Evolutionary conservation across 2,329 filamentous ascomycete genomes (phyloP), one percentile per base, ranked within the genome.

Genomic region (Trichoderma simmonsii): DNA sequence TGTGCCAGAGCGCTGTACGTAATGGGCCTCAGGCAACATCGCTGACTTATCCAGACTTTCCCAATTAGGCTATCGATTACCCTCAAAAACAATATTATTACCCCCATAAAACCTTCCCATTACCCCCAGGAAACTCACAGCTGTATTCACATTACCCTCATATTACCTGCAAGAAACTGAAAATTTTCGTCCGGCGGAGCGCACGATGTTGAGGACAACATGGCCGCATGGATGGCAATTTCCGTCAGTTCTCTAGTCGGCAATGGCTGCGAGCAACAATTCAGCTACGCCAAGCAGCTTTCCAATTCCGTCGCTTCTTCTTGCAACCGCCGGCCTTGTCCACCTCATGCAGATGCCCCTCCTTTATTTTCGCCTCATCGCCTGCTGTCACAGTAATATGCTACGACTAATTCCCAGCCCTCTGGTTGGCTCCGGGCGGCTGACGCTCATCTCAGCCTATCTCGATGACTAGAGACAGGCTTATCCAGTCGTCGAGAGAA

Each of bases 401-500:
- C 32, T 32, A 51, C 56, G 34, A 69, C 54, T 66, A 67, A 68
- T 63, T 62, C 64, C 65, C 64, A 48, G 57, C 64, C 59, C 51
- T 66, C 64, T 48, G 28, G 21, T 63, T 70, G 66, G 66, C 65
- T 64, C 77, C 77, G 77, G 67, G 32, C 21, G 30, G 78, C 77
- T 75, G 64, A 63, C 71, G 64, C 59, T 68, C 76, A 56, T 59
- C 66, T 56, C 60, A 59, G 71, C 75, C 73, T 75, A 61, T 73
- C 74, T 74, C 74, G 75, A 75, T 65, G 61, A 60, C 63, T 36
- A 57, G 71, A 39, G 26, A 11, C 71, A 51, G 77, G 73, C 76
- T 74, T 77, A 75, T 73, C 74, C 76, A 74, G 74, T 75, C 71
- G 73, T 56, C 69, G 69, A 73, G 74, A 73, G 74, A 75, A 51